Evolutionary conservation across 1,139 yeast genomes (phyloP), one percentile per base, ranked within the genome.

Genomic region (Yamadazyma jaroonii): DNA sequence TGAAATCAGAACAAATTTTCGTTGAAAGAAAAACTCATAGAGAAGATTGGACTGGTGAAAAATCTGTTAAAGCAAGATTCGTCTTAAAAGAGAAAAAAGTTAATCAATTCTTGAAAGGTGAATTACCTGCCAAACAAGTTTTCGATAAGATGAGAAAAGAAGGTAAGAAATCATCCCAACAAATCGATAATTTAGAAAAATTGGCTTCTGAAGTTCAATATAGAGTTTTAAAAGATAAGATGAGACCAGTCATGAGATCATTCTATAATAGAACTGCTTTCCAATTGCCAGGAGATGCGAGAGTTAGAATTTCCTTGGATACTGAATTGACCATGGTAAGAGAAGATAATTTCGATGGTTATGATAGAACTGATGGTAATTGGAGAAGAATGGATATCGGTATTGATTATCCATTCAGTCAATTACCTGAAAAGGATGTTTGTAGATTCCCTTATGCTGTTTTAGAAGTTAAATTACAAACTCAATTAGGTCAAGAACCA

Each of bases 361-460:
- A 72, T 44, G 95, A 89, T 58, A 80, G 98, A 61, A 88, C 97
- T 3, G 75, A 86, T 50, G 84, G 83, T 30, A 92, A 92, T 64
- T 92, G 98, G 98, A 83, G 98, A 67, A 81, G 98, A 65, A 89
- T 83, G 82, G 98, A 92, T 62, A 92, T 92, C 59, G 98, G 98
- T 32, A 95, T 92, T 28, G 96, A 92, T 62, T 92, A 81, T 78
- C 98, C 98, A 31, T 92, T 92, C 61, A 67, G 71, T 39, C 96
- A 92, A 62, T 72, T 92, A 39, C 79, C 90, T 2, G 92, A 84
- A 32, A 73, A 76, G 46, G 98, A 92, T 57, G 79, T 84, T 37
- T 92, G 92, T 56, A 74, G 96, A 53, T 92, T 92, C 67, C 98
- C 98, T 10, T 92, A 92, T 61, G 98, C 98, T 1, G 97, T 92